These are phyloP conservation scores for Catunica adiposa DNA, from an alignment of 2,329 filamentous ascomycete species.

Conservation along the genomic window DNA sequence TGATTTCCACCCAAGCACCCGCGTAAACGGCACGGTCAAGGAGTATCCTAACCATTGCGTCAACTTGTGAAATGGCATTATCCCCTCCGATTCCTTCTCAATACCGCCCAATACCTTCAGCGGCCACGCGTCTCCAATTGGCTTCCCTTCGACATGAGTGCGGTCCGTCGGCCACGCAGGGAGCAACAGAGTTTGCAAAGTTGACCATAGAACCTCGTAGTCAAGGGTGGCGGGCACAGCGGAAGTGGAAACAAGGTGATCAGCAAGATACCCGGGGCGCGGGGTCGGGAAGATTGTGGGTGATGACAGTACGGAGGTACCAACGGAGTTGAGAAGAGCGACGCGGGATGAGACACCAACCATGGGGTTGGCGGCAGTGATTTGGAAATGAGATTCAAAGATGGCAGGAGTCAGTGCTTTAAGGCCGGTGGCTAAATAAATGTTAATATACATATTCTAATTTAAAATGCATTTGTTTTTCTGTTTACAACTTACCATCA, in stretches of 20 bases:
- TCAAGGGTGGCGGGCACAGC: constrained; percentile 22
- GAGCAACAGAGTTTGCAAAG: constrained; percentile 28
- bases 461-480: background rate
- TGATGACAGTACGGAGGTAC: constrained; percentile 24
- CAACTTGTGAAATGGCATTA: constrained; percentile 42
- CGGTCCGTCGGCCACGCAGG: constrained; percentile 33
- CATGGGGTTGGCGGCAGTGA: constrained; percentile 28
- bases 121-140: constrained; percentile 36
- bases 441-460: background rate
- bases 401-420: constrained; percentile 20
- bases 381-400: constrained; percentile 28
- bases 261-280: constrained; percentile 32
- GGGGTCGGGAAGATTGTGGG: constrained; percentile 25
- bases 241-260: constrained; percentile 23
- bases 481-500: constrained; percentile 21
- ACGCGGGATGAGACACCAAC: constrained; percentile 29
- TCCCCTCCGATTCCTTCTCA: constrained; percentile 16
- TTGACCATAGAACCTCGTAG: constrained; percentile 26
- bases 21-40: constrained; percentile 47
- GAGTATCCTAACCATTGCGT: constrained; percentile 63
- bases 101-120: constrained; percentile 19
- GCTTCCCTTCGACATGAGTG: constrained; percentile 30
- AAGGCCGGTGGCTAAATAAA: constrained; percentile 21
- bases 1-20: constrained; percentile 34
- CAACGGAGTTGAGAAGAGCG: constrained; percentile 26